Conservation (phyloP, 108 stramenopile genomes). For the Nannochloropsis oceanica region DNA sequence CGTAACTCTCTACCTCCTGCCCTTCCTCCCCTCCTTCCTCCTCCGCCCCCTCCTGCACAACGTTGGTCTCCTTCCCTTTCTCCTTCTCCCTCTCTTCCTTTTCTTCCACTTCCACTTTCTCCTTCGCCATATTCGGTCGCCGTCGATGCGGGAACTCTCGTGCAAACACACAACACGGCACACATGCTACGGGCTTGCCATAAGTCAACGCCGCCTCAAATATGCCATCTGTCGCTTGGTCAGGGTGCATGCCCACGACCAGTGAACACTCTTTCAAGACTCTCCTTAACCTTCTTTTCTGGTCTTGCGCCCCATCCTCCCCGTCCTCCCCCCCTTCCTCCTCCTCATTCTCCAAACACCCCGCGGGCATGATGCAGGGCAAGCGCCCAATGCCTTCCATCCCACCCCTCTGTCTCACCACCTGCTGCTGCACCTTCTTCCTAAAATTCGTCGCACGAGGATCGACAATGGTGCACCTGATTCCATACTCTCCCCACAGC, state of each 20-base stretch:
- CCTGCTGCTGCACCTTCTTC: neutral
- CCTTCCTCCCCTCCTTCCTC: neutral
- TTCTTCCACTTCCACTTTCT: neutral
- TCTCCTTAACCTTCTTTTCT: neutral
- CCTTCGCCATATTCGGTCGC: neutral
- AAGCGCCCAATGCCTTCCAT: neutral
- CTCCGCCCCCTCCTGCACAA: neutral
- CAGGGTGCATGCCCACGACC: constrained; percentile 71
- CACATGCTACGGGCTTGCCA: constrained; percentile 47
- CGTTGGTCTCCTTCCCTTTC: neutral
- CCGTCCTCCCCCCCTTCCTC: neutral
- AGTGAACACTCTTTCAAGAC: constrained; percentile 22
- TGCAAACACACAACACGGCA: constrained; percentile 27
- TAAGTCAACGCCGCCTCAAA: constrained; percentile 50
- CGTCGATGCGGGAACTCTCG: constrained; percentile 3
- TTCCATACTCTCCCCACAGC: constrained; percentile 43
- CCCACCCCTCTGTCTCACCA: neutral
- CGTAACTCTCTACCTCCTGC: neutral
- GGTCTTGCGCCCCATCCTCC: neutral
- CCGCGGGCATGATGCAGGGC: neutral
- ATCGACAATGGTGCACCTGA: constrained; percentile 52
- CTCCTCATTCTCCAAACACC: neutral
- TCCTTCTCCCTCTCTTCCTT: neutral
- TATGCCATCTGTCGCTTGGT: constrained; percentile 59
- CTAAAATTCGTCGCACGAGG: constrained; percentile 33